These are phyloP conservation scores for Tylopilus orsonianus DNA, from an alignment of 1,284 basidiomycete genomes.

Conservation along the genomic window DNA sequence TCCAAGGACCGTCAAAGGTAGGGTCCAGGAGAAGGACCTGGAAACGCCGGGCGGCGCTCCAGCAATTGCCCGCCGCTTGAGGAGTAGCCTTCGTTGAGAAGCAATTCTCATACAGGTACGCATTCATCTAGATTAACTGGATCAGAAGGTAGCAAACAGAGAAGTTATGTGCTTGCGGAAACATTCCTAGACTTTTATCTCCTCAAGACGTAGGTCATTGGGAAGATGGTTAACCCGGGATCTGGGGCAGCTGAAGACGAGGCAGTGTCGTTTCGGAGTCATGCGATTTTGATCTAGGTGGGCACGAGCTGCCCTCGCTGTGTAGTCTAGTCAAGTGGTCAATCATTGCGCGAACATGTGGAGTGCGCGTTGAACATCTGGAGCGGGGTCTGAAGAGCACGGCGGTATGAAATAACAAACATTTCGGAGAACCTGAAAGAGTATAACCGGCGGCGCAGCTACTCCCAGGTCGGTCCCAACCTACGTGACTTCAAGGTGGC, in stretches of 20 bases:
- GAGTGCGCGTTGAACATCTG: slow-evolving; percentile 30
- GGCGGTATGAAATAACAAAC: slow-evolving; percentile 20
- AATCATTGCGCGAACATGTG: slow-evolving; percentile 34
- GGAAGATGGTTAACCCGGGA: slow-evolving; percentile 8
- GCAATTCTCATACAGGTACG: slow-evolving; percentile 1
- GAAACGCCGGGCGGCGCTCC: slow-evolving; percentile 26
- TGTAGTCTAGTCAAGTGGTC: slow-evolving; percentile 28
- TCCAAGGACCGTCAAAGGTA: slow-evolving; percentile 31
- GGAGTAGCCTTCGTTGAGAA: slow-evolving; percentile 5
- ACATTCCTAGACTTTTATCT: slow-evolving; percentile 7
- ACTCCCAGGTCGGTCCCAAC: slow-evolving; percentile 5
- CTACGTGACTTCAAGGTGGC: slow-evolving; percentile 4
- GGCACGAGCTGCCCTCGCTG: slow-evolving; percentile 29
- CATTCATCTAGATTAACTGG: slow-evolving; percentile 3
- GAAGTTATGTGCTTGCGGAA: slow-evolving; percentile 8
- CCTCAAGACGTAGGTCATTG: slow-evolving; percentile 1
- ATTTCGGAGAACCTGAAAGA: slow-evolving; percentile 15
- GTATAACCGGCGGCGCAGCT: slow-evolving; percentile 17
- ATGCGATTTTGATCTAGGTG: slow-evolving; percentile 26
- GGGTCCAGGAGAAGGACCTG: slow-evolving; percentile 23
- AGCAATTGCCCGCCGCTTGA: slow-evolving; percentile 17
- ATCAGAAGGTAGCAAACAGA: neutral
- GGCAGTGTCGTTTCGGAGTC: slow-evolving; percentile 20
- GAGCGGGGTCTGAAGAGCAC: slow-evolving; percentile 31
- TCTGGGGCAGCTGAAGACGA: slow-evolving; percentile 14